Base-by-base conservation (phyloP, 305 asterid genomes). In the Striga hermonthica region DNA sequence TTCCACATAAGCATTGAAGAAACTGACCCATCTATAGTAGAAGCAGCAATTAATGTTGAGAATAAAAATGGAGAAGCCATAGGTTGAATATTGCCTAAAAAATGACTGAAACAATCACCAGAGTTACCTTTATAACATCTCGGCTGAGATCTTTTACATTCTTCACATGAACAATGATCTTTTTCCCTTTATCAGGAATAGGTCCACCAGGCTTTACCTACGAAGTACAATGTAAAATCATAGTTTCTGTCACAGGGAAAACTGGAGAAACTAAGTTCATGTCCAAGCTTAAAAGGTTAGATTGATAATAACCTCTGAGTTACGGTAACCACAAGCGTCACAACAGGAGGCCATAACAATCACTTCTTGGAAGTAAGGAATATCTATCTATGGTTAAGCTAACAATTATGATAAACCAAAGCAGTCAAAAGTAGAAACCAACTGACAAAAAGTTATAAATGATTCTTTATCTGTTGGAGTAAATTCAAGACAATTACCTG, bases 131-230 rank as follows among this genome's bases (percentile, higher is more conserved):
- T 69, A 94, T 94, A 72, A 90, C 96, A 74, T 90, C 98, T 70
- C 98, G 87, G 78, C 81, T 82, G 57, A 94, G 91, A 74, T 94
- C 98, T 78, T 78, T 85, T 60, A 70, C 36, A 56, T 84, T 87
- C 79, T 82, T 79, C 71, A 90, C 93, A 14, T 40, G 80, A 64
- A 94, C 85, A 6, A 60, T 63, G 64, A 85, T 90, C 82, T 67
- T 90, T 81, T 85, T 94, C 52, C 99, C 99, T 77, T 88, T 85
- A 6, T 77, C 90, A 59, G 96, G 85, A 63, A 94, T 88, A 50
- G 79, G 77, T 37, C 96, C 99, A 59, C 99, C 99, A 48, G 95
- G 79, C 66, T 94, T 94, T 74, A 94, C 84, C 97, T 90, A 86
- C 64, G 79, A 68, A 62, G 53, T 35, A 36, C 47, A 65, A 31